phyloP scores from a whole-genome alignment of 176 grass and related monocot species.

The Juncus inflexus region DNA sequence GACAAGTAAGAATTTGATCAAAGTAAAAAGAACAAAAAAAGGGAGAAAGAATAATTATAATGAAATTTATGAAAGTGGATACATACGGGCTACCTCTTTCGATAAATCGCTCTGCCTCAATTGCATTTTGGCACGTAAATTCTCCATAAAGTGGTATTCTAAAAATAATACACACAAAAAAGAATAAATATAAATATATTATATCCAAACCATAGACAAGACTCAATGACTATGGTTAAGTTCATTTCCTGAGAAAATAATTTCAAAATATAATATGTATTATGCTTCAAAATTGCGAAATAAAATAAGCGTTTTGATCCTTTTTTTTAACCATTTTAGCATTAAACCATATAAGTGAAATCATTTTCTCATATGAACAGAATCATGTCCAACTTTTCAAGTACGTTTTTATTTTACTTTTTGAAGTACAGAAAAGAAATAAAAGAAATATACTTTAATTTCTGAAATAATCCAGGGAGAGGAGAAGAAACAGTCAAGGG shows the following conservation, averaged over 20 bases:
- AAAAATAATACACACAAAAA: neutral
- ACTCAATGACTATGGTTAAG: too few relatives aligned
- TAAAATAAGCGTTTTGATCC: too few relatives aligned
- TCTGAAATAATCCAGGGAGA: constrained; percentile 78
- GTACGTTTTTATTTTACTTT: constrained; percentile 2
- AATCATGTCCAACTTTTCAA: neutral
- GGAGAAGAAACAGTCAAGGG: constrained; percentile 79
- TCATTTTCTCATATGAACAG: neutral
- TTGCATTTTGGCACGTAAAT: constrained; percentile 98
- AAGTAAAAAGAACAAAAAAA: too few relatives aligned
- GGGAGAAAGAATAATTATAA: too few relatives aligned
- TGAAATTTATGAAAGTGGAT: constrained; percentile 37
- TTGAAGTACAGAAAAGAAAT: constrained; percentile 18
- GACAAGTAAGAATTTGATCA: too few relatives aligned
- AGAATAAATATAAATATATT: too few relatives aligned
- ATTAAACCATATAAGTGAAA: neutral
- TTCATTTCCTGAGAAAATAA: too few relatives aligned
- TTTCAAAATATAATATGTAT: too few relatives aligned
- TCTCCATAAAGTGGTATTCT: constrained; percentile 76
- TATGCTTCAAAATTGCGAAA: too few relatives aligned
- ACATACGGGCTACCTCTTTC: constrained; percentile 99
- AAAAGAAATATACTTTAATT: constrained; percentile 49
- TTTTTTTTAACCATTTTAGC: too few relatives aligned
- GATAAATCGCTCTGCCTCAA: constrained; percentile 91
- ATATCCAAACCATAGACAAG: too few relatives aligned